Conservation (phyloP, 108 stramenopile species). For the Parmales sp. region DNA sequence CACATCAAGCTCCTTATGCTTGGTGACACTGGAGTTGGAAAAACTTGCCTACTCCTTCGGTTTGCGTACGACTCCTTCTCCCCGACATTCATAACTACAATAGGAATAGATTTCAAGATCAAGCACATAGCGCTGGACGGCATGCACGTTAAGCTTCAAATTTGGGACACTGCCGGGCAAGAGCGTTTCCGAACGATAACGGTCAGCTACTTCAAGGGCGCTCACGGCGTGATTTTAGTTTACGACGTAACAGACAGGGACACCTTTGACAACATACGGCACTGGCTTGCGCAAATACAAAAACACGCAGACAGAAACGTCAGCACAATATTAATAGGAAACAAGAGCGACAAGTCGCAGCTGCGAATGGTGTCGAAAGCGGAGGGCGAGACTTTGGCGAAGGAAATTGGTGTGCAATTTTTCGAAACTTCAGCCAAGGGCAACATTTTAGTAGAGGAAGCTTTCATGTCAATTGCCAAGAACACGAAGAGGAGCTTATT, state of each 20-base stretch:
- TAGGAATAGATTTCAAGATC: slow-evolving; percentile 94
- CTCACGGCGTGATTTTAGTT: slow-evolving; percentile 92
- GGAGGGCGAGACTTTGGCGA: slow-evolving; percentile 83
- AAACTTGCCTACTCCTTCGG: slow-evolving; percentile 95
- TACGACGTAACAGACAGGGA: slow-evolving; percentile 98
- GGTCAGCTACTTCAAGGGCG: slow-evolving; percentile 48
- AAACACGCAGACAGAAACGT: slow-evolving; percentile 92
- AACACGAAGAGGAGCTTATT: neutral
- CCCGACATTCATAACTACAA: slow-evolving; percentile 95
- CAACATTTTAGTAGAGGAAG: slow-evolving; percentile 78
- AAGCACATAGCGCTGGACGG: slow-evolving; percentile 48
- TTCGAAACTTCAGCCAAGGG: slow-evolving; percentile 96
- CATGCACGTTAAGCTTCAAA: slow-evolving; percentile 48
- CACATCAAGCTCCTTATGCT: slow-evolving; percentile 67
- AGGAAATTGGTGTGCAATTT: slow-evolving; percentile 88
- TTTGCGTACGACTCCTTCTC: slow-evolving; percentile 98
- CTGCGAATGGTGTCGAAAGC: slow-evolving; percentile 87
- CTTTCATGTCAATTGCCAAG: slow-evolving; percentile 66
- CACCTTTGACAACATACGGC: slow-evolving; percentile 90
- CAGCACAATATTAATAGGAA: slow-evolving; percentile 92
- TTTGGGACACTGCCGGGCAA: slow-evolving; percentile 61
- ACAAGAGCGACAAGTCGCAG: slow-evolving; percentile 96
- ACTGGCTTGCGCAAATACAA: slow-evolving; percentile 97
- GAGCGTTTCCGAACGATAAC: slow-evolving; percentile 57
- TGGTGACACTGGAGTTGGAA: slow-evolving; percentile 80